phyloP scores from a whole-genome alignment of 768 basidiomycete genomes.

The Xerocomellus amylosporus region DNA sequence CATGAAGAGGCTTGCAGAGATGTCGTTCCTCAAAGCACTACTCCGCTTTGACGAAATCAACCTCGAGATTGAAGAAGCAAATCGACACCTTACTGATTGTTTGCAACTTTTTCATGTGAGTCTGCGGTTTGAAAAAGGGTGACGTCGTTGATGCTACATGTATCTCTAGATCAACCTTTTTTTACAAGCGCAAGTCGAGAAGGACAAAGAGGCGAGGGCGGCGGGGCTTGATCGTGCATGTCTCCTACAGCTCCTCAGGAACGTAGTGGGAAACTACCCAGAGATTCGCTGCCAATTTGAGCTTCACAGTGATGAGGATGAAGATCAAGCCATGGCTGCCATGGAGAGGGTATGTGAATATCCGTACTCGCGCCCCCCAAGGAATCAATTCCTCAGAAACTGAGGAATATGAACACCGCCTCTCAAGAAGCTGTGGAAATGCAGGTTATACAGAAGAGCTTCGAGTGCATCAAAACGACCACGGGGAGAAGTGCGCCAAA shows the following conservation, averaged over 20 bases:
- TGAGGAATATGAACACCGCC: not conserved
- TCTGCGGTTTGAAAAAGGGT: not conserved
- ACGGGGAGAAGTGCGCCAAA: slow-evolving; percentile 4
- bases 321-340: slow-evolving; percentile 4
- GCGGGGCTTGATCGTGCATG: not conserved
- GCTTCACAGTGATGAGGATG: not conserved
- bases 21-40: slow-evolving; percentile 6
- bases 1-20: not conserved
- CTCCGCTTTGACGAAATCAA: slow-evolving; percentile 1
- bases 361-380: not conserved
- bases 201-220: too few species aligned
- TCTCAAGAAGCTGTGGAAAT: not conserved
- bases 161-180: not conserved
- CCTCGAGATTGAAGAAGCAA: not conserved
- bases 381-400: not conserved
- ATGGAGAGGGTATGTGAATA: slow-evolving; percentile 2
- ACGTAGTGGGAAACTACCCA: not conserved
- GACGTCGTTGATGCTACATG: not conserved
- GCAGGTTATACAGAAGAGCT: not conserved
- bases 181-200: not conserved
- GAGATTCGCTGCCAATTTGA: not conserved
- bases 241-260: not conserved
- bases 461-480: not conserved
- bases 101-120: not conserved
- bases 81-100: not conserved